phyloP scores from a whole-genome alignment of 257 asterid species.

The Lycium barbarum region DNA sequence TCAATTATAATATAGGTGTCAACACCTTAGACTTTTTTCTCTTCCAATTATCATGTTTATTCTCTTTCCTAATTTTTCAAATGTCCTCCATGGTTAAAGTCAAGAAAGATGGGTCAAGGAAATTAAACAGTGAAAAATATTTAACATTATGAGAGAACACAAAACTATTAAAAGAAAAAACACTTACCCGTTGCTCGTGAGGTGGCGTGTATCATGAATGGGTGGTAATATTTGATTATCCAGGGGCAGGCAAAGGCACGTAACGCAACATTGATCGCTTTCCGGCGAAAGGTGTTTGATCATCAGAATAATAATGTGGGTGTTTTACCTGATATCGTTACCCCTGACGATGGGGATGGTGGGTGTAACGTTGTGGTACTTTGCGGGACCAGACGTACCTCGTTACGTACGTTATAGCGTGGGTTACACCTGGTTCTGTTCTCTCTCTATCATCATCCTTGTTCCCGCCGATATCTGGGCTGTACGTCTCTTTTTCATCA shows the following conservation, averaged over 20 bases:
- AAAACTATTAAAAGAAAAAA: no score
- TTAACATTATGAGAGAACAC: neutral
- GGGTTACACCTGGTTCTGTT: conserved; percentile 84
- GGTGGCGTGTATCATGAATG: no score
- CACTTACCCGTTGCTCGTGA: no score
- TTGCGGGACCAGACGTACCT: conserved; percentile 76
- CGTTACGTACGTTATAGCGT: conserved; percentile 67
- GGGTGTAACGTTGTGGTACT: conserved; percentile 64
- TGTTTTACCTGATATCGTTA: conserved; percentile 67
- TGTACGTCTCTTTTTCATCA: conserved; percentile 44
- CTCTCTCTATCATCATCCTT: conserved; percentile 70
- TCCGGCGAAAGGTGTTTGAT: no score
- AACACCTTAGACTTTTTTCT: neutral
- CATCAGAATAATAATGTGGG: conserved; percentile 57
- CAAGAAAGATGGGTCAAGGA: neutral
- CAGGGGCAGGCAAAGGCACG: no score
- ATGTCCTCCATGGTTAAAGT: neutral
- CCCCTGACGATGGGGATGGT: conserved; percentile 81
- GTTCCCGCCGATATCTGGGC: conserved; percentile 90
- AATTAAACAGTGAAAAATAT: neutral
- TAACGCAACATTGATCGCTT: neutral
- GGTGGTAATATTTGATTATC: no score
- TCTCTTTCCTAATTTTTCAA: neutral
- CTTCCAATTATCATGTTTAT: neutral
- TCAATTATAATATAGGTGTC: neutral